Conservation (phyloP, 2,329 filamentous ascomycete genomes). For the Diaporthe nobilis region DNA sequence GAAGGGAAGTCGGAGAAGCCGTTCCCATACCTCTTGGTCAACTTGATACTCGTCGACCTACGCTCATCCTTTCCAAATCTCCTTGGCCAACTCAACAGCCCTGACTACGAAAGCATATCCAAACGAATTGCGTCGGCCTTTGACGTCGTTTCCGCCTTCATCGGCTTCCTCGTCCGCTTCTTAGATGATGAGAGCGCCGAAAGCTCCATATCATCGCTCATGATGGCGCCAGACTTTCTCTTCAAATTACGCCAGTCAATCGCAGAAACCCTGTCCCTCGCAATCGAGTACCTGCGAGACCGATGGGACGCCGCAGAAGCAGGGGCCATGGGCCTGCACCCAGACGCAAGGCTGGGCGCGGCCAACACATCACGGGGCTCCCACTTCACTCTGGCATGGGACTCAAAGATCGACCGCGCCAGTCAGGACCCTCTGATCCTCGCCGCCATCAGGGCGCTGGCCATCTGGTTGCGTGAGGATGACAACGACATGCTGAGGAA, state of each 20-base stretch:
- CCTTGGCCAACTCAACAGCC: constrained; percentile 69
- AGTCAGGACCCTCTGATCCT: constrained; percentile 71
- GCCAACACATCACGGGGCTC: constrained; percentile 61
- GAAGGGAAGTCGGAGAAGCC: constrained; percentile 60
- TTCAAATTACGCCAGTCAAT: constrained; percentile 73
- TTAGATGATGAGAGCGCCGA: constrained; percentile 62
- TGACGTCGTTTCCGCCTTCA: constrained; percentile 73
- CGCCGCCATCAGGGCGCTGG: constrained; percentile 69
- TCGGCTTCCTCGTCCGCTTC: constrained; percentile 69
- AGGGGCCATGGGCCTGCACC: constrained; percentile 73
- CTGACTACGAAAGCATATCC: constrained; percentile 65
- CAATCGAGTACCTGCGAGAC: constrained; percentile 77
- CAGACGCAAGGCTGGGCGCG: constrained; percentile 63
- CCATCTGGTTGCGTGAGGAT: constrained; percentile 79
- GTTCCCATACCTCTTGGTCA: constrained; percentile 74
- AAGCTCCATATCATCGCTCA: constrained; percentile 49
- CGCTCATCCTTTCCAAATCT: constrained; percentile 73
- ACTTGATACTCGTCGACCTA: constrained; percentile 76
- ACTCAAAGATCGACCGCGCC: constrained; percentile 63
- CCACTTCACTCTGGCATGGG: constrained; percentile 69
- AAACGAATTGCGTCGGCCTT: constrained; percentile 72
- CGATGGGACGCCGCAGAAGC: constrained; percentile 78
- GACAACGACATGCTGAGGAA: constrained; percentile 71
- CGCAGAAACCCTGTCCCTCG: constrained; percentile 73
- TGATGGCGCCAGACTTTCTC: constrained; percentile 70